Evolutionary conservation across 352 stramenopile species (phyloP).

Genomic region (Globisporangium canariense): DNA sequence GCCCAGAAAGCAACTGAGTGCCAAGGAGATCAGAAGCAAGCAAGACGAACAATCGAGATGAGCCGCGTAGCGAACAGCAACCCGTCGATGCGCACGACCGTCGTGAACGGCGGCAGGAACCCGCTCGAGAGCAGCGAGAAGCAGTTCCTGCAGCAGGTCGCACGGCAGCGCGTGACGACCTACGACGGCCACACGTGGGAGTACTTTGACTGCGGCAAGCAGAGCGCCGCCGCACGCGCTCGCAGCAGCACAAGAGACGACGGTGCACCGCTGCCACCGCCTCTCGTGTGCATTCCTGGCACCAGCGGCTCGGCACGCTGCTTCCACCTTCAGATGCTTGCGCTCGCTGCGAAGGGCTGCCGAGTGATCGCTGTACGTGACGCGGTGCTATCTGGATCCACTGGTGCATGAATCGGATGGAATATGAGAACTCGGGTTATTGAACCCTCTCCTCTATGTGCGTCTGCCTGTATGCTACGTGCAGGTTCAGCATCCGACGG

Average conservation of each 20-base stretch:
- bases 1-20: not conserved
- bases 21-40: not conserved
- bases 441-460: too few relatives aligned
- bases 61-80: slow-evolving; percentile 19
- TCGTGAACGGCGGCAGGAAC: slow-evolving; percentile 2
- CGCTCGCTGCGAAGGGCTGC: slow-evolving; percentile 53
- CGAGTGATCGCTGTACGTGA: slow-evolving; percentile 53
- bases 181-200: slow-evolving; percentile 79
- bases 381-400: not conserved
- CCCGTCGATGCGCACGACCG: slow-evolving; percentile 9
- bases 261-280: slow-evolving; percentile 12
- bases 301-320: slow-evolving; percentile 43
- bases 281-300: slow-evolving; percentile 66
- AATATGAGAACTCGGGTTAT: too few relatives aligned
- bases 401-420: not conserved
- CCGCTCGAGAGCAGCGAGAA: slow-evolving; percentile 33
- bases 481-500: slow-evolving; percentile 63
- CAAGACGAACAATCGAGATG: slow-evolving; percentile 8
- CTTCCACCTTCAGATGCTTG: slow-evolving; percentile 58
- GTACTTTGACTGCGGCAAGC: slow-evolving; percentile 66
- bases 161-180: slow-evolving; percentile 66
- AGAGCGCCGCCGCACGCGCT: slow-evolving; percentile 8
- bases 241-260: slow-evolving; percentile 9
- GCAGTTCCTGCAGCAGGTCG: slow-evolving; percentile 55
- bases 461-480: not conserved